A percentile compares a stretch with the other conserved stretches of the same genome.
Conservation (phyloP, 2,329 filamentous ascomycete genomes). For the Aspergillus cejpii region DNA sequence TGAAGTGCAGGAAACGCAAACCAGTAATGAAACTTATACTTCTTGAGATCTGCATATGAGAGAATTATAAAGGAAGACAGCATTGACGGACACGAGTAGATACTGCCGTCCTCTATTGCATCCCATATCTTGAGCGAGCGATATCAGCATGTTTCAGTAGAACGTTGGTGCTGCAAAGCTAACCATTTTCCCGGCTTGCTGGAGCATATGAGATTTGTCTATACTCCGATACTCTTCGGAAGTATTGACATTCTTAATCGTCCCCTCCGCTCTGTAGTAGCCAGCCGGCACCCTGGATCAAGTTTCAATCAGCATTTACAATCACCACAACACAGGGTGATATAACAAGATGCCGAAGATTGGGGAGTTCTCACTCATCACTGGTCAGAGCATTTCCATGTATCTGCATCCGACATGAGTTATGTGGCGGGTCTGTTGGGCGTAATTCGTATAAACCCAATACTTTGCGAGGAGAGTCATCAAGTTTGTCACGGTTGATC, state of each 20-base stretch:
- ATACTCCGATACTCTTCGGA: conserved; percentile 83
- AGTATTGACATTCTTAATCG: conserved; percentile 94
- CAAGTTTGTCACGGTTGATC: conserved; percentile 93
- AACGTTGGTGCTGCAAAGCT: conserved; percentile 15
- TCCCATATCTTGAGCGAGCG: conserved; percentile 77
- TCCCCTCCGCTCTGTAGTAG: conserved; percentile 78
- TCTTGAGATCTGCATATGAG: conserved; percentile 93
- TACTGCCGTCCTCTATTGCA: conserved; percentile 90
- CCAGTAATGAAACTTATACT: conserved; percentile 97
- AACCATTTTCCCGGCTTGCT: conserved; percentile 72
- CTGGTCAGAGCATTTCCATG: conserved; percentile 77
- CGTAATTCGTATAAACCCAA: conserved; percentile 85
- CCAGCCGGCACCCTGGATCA: conserved; percentile 56
- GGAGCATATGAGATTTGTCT: conserved; percentile 71
- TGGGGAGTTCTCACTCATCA: conserved; percentile 75
- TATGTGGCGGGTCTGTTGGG: conserved; percentile 60
- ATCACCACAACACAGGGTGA: background rate
- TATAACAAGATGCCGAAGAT: too few species aligned
- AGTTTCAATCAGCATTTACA: background rate
- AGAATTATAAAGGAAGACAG: conserved; percentile 83
- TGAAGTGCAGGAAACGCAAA: conserved; percentile 93
- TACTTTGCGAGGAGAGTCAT: conserved; percentile 81
- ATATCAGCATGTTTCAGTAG: conserved; percentile 8
- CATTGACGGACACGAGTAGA: conserved; percentile 89
- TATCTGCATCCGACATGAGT: conserved; percentile 84